phyloP scores from a whole-genome alignment of 805 yeast species.

The Hanseniaspora guilliermondii region DNA sequence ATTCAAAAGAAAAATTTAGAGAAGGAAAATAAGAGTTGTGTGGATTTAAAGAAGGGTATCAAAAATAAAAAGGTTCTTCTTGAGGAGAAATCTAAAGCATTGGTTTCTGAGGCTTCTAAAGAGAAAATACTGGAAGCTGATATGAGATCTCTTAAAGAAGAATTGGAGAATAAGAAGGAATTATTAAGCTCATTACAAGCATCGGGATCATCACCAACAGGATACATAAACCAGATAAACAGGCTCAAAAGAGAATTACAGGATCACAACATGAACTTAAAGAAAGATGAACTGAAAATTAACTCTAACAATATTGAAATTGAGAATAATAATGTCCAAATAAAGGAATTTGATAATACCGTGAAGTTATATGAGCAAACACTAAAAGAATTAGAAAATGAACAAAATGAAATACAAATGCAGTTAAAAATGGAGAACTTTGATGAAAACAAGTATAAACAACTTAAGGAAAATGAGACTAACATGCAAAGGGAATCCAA shows the following conservation, averaged over 20 bases:
- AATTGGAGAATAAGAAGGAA: slow-evolving; percentile 55
- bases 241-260: slow-evolving; percentile 47
- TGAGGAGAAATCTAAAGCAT: slow-evolving; percentile 27
- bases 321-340: slow-evolving; percentile 33
- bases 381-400: slow-evolving; percentile 32
- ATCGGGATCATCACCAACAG: slow-evolving; percentile 78
- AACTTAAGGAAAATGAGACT: slow-evolving; percentile 37
- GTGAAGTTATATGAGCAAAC: slow-evolving; percentile 32
- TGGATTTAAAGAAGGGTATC: slow-evolving; percentile 28
- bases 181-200: slow-evolving; percentile 69
- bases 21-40: slow-evolving; percentile 38
- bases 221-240: slow-evolving; percentile 60
- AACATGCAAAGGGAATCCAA: slow-evolving; percentile 35
- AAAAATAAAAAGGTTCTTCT: slow-evolving; percentile 27
- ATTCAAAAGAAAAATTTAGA: slow-evolving; percentile 43
- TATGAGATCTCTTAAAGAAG: slow-evolving; percentile 35
- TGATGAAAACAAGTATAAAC: slow-evolving; percentile 34
- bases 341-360: slow-evolving; percentile 42
- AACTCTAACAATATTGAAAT: slow-evolving; percentile 45
- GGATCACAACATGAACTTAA: slow-evolving; percentile 41
- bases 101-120: slow-evolving; percentile 36
- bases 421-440: slow-evolving; percentile 46
- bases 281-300: slow-evolving; percentile 47
- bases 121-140: slow-evolving; percentile 29
- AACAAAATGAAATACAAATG: slow-evolving; percentile 30